Conservation (phyloP, 2,329 filamentous ascomycete genomes). For the Phyllosticta capitalensis region DNA sequence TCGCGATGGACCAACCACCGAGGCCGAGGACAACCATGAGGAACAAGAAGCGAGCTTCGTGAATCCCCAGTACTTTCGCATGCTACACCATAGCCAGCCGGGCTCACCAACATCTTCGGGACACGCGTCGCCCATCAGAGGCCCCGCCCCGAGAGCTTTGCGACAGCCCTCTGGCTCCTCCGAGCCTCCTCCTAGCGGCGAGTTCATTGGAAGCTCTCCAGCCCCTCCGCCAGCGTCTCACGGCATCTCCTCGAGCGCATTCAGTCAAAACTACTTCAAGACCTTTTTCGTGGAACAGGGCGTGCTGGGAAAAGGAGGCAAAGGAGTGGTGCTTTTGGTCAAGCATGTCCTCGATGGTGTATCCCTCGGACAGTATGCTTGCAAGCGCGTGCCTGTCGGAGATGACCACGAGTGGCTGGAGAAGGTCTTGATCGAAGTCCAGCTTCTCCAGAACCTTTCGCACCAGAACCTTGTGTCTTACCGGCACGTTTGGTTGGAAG, state of each 20-base stretch:
- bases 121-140: constrained; percentile 37
- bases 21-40: constrained; percentile 23
- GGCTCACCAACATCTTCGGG: constrained; percentile 39
- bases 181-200: constrained; percentile 38
- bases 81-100: constrained; percentile 59
- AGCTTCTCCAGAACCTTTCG: constrained; percentile 80
- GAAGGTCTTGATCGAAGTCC: constrained; percentile 88
- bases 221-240: constrained; percentile 35
- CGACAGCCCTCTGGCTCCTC: constrained; percentile 20
- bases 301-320: constrained; percentile 80
- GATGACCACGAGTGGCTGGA: constrained; percentile 93
- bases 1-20: constrained; percentile 33
- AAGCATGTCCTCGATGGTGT: constrained; percentile 87
- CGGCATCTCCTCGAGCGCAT: constrained; percentile 76
- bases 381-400: constrained; percentile 88
- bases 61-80: constrained; percentile 87
- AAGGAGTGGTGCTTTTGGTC: constrained; percentile 90
- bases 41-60: constrained; percentile 58
- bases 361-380: constrained; percentile 81
- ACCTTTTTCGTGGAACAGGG: constrained; percentile 86
- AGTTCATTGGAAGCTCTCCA: constrained; percentile 39
- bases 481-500: constrained; percentile 93
- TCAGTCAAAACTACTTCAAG: constrained; percentile 86
- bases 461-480: constrained; percentile 96
- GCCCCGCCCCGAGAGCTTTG: constrained; percentile 43